Base-by-base conservation (phyloP, 305 asterid species). In the Fraxinus albicans region DNA sequence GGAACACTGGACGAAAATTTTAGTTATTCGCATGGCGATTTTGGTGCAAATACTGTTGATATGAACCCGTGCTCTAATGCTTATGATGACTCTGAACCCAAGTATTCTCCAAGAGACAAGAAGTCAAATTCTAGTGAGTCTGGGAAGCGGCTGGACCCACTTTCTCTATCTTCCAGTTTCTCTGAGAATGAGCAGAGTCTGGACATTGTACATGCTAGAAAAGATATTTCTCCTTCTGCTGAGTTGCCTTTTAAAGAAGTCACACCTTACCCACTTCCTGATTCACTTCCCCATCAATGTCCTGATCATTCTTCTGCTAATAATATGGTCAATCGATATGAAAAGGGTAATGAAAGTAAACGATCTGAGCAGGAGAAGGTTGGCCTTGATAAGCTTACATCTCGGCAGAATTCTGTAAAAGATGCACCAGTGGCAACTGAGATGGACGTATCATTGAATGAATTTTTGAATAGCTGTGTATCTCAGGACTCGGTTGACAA, bases 371-470 rank as follows among this genome's bases (percentile, higher is more conserved):
- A 82, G 73, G 95, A 88, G 73, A 86, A 77, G 83, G 79, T 47
- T 79, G 31, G 85, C 55, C 87, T 80, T 9, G 95, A 89, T n/a
- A 85, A 86, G 83, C 85, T 84, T 44, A 84, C 80, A 12, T 91
- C 92, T 77, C 84, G 91, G 33, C 94, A 92, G 83, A 88, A 85
- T 83, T 92, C 92, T 53, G 85, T 85, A 21, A 88, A 89, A 89
- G 97, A 90, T 84, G 87, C 84, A 21, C 85, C 84, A 0, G 84
- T 79, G 87, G 97, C 92, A 42, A 90, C 92, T 69, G 98, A 91
- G 90, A 93, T 88, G 82, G 97, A 94, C n/a, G 88, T 91, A 83
- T 86, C 97, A 0, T 42, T 86, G 34, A 88, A 84, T 83, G 97
- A 87, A 58, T 87, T 81, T 83, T 86, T 87, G 2, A 88, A 86